Conservation (phyloP, 768 basidiomycete genomes). For the Ramaria sp. region DNA sequence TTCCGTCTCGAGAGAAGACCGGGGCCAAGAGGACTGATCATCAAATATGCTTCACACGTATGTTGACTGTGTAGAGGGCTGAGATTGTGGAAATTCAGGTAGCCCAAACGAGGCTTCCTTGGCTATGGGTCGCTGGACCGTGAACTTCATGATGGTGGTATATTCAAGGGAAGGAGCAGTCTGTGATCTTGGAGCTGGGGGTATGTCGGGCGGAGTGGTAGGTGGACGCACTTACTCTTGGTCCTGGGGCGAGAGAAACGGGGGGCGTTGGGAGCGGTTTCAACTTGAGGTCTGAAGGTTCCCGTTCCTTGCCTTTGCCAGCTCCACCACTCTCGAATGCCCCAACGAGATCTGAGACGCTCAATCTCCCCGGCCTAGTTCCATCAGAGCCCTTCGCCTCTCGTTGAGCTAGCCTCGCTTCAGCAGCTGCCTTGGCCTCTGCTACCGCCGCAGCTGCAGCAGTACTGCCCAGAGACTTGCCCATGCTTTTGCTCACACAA, state of each 20-base stretch:
- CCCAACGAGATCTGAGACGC: conserved; percentile 51
- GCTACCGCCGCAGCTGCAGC: conserved; percentile 50
- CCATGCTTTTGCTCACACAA: conserved; percentile 43
- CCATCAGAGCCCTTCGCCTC: conserved; percentile 21
- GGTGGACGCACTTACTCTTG: conserved; percentile 1
- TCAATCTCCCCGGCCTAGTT: conserved; percentile 30
- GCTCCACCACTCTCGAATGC: conserved; percentile 23
- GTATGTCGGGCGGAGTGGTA: conserved; percentile 50
- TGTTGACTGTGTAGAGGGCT: conserved; percentile 7
- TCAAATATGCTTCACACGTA: conserved; percentile 9
- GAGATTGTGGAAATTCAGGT: conserved; percentile 13
- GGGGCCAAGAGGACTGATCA: neutral
- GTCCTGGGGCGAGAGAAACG: conserved; percentile 23
- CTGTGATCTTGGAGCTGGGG: conserved; percentile 26
- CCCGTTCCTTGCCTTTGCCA: conserved; percentile 16
- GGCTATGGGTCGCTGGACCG: conserved; percentile 14
- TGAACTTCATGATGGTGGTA: conserved; percentile 32
- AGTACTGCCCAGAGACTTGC: conserved; percentile 51
- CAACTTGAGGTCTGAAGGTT: neutral
- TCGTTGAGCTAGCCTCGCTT: conserved; percentile 58
- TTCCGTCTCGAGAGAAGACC: neutral
- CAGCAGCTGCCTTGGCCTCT: conserved; percentile 56
- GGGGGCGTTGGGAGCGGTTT: conserved; percentile 10
- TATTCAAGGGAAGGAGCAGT: conserved; percentile 27
- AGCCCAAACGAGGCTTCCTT: conserved; percentile 17